Conservation (phyloP, 805 yeast genomes). For the Torulaspora delbrueckii region DNA sequence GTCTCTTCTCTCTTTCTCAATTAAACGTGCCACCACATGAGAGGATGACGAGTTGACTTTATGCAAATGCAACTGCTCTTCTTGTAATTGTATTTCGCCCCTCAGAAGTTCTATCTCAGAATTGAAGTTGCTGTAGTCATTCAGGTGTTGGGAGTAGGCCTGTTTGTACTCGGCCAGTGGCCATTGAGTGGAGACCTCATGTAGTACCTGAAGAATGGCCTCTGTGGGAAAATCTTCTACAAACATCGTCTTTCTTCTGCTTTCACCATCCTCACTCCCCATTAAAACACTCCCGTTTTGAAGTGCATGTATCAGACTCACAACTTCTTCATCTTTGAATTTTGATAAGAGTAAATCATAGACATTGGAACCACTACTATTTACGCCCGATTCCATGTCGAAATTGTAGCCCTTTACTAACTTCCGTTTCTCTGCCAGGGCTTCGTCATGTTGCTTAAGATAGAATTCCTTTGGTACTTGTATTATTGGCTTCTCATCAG, state of each 20-base stretch:
- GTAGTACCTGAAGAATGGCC: slow-evolving; percentile 24
- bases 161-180: slow-evolving; percentile 39
- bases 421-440: slow-evolving; percentile 15
- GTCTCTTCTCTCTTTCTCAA: slow-evolving; percentile 44
- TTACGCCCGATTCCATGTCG: slow-evolving; percentile 20
- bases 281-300: slow-evolving; percentile 40
- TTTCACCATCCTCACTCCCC: slow-evolving; percentile 28
- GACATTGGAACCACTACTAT: slow-evolving; percentile 19
- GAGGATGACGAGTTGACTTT: slow-evolving; percentile 14
- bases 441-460: slow-evolving; percentile 26
- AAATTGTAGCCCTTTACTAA: slow-evolving; percentile 24
- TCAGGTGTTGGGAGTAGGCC: slow-evolving; percentile 41
- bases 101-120: slow-evolving; percentile 34
- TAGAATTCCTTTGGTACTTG: slow-evolving; percentile 28
- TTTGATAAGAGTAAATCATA: slow-evolving; percentile 33
- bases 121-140: slow-evolving; percentile 42
- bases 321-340: slow-evolving; percentile 32
- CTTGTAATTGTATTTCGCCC: slow-evolving; percentile 24
- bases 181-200: slow-evolving; percentile 35
- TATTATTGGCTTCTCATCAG: slow-evolving; percentile 28
- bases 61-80: slow-evolving; percentile 26
- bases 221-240: slow-evolving; percentile 37
- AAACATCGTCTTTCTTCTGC: slow-evolving; percentile 35
- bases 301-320: slow-evolving; percentile 41
- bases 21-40: slow-evolving; percentile 36